phyloP scores from a whole-genome alignment of 2,329 filamentous ascomycete genomes.

The Fusarium decemcellulare region DNA sequence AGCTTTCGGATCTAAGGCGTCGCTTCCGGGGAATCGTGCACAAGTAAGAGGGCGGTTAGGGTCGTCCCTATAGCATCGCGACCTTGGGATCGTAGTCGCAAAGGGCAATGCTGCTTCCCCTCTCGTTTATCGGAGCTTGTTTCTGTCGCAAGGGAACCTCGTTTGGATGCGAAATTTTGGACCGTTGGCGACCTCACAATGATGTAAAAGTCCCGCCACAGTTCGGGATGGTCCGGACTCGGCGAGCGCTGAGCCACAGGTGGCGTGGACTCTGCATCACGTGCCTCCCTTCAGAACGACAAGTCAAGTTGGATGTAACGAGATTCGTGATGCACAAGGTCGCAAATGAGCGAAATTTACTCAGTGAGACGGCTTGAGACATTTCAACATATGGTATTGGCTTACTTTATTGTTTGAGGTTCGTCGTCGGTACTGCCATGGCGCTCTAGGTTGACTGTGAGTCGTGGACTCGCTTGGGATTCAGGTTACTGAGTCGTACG shows the following conservation, averaged over 20 bases:
- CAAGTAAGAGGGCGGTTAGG: slow-evolving; percentile 12
- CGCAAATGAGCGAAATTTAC: slow-evolving; percentile 2
- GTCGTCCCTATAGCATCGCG: slow-evolving; percentile 29
- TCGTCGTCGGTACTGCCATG: not conserved
- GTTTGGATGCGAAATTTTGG: slow-evolving; percentile 32
- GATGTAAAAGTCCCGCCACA: slow-evolving; percentile 45
- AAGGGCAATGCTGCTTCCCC: slow-evolving; percentile 10
- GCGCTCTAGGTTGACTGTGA: slow-evolving; percentile 10
- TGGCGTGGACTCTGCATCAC: slow-evolving; percentile 19
- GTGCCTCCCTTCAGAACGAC: slow-evolving; percentile 16
- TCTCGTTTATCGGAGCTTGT: slow-evolving; percentile 20
- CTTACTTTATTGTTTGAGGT: slow-evolving; percentile 1
- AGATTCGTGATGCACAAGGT: not conserved
- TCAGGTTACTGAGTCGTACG: slow-evolving; percentile 19
- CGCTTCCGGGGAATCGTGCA: slow-evolving; percentile 22
- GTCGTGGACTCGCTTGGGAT: not conserved
- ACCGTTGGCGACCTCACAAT: slow-evolving; percentile 26
- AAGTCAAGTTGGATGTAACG: not conserved
- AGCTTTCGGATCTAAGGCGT: slow-evolving; percentile 40
- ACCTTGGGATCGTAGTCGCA: slow-evolving; percentile 4
- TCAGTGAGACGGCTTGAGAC: slow-evolving; percentile 11
- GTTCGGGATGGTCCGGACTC: slow-evolving; percentile 8
- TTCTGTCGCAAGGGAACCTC: slow-evolving; percentile 11
- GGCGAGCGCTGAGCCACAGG: slow-evolving; percentile 22
- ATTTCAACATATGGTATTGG: slow-evolving; percentile 6